Evolutionary conservation across 805 yeast genomes (phyloP), one percentile per base, ranked within the genome.

Genomic region (Komagataella pastoris): DNA sequence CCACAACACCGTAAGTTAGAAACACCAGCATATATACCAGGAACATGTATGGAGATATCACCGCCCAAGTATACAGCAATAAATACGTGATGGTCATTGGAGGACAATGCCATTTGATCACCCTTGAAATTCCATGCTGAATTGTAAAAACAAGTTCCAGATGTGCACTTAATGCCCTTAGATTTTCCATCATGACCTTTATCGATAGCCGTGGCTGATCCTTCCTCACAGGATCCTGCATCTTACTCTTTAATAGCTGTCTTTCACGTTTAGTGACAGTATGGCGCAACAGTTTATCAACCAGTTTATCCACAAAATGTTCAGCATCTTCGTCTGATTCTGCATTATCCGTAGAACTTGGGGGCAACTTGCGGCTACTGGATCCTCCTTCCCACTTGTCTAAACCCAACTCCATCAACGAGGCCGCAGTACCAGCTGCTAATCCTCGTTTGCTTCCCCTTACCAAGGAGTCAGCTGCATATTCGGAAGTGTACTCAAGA

Each of bases 41-140:
- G 10, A 87, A 68, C 49, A 85, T 64, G 61, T 80, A 80, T 0
- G 96, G 96, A 67, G 85, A 76, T 43, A 83, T 64, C 58, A 93
- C 85, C 1, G 82, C 68, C 54, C 80, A 72, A 0, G 96, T 82
- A 56, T 84, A 81, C 1, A 80, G 55, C 4, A 83, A 67, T 51
- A 88, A 65, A 19, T 70, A 61, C 0, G 83, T 70, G 4, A 89
- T 56, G 0, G 97, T 89, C 54, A 79, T 75, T 0, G 85, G 71
- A 0, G 95, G 90, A 24, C 74, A 71, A 54, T 80, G 77, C 97
- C 97, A 90, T 3, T 86, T 76, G 21, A 87, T 53, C 0, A 85
- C 61, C 49, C 79, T 76, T 6, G 81, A 70, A 1, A 83, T 46
- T 2, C 80, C 79, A 56, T 82, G 83, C 58, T 85, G 91, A 1